Percentiles rank a stretch among this genome's conserved stretches.
phyloP scores from a whole-genome alignment of 768 basidiomycete species.

The Termitomyces sp. region DNA sequence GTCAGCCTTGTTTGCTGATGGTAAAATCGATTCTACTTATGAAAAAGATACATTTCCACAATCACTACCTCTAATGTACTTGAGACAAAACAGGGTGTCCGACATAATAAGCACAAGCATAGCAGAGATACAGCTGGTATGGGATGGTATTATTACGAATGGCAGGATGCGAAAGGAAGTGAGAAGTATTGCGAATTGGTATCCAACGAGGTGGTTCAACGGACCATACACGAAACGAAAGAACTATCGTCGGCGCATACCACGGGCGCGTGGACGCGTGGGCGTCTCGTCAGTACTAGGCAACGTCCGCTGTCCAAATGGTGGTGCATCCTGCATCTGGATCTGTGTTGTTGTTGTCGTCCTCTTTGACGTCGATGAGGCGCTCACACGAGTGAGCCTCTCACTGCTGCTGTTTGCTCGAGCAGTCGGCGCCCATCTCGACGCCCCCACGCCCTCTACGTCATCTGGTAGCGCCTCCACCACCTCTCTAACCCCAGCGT shows the following conservation, averaged over 20 bases:
- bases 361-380: conserved; percentile 9
- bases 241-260: conserved; percentile 39
- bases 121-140: conserved; percentile 1
- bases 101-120: conserved; percentile 1
- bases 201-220: not conserved
- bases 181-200: not conserved
- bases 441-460: conserved; percentile 27
- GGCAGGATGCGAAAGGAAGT: not conserved
- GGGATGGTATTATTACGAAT: not conserved
- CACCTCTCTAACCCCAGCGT: conserved; percentile 13
- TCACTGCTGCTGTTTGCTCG: conserved; percentile 9
- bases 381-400: not conserved
- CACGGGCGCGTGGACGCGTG: conserved; percentile 55
- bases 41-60: conserved; percentile 5
- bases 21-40: not conserved
- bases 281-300: conserved; percentile 49
- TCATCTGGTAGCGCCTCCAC: conserved; percentile 3
- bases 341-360: conserved; percentile 13
- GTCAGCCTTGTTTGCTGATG: not conserved
- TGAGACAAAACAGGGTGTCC: not conserved
- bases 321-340: conserved; percentile 8
- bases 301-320: conserved; percentile 31
- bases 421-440: conserved; percentile 28
- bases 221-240: not conserved
- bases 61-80: conserved; percentile 5